Evolutionary conservation across 345 rosid genomes (phyloP).

Genomic region (Eucalyptus urophylla): DNA sequence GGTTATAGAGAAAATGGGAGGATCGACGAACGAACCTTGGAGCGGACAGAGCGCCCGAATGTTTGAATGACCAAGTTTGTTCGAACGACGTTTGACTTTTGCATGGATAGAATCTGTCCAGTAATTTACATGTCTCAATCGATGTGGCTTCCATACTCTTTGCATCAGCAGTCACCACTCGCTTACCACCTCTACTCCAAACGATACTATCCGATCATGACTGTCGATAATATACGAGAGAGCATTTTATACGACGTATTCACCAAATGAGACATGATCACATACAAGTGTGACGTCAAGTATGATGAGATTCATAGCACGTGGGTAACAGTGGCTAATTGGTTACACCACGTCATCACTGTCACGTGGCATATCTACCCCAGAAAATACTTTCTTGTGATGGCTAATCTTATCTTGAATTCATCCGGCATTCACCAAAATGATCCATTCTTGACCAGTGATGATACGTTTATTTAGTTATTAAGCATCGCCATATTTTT

Average conservation of each 20-base stretch:
- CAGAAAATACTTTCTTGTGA: background rate
- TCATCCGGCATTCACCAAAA: background rate
- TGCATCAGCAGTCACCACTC: background rate
- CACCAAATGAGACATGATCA: background rate
- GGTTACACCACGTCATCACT: background rate
- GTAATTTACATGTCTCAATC: background rate
- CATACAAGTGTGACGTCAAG: background rate
- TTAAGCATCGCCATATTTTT: background rate
- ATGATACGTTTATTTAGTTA: background rate
- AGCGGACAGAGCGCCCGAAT: background rate
- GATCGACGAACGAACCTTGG: background rate
- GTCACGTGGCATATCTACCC: background rate
- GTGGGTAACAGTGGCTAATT: accelerated
- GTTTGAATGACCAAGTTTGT: background rate
- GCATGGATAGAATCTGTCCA: background rate
- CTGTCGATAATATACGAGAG: background rate
- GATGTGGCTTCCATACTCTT: background rate
- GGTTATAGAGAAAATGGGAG: background rate
- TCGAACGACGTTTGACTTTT: background rate
- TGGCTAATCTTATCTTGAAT: background rate
- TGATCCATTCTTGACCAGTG: background rate
- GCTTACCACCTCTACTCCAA: background rate
- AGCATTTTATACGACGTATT: background rate
- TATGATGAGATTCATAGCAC: background rate
- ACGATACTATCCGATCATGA: background rate